Evolutionary conservation across 495 filamentous ascomycete genomes (phyloP).

Genomic region (Aspergillus coremiiformis): DNA sequence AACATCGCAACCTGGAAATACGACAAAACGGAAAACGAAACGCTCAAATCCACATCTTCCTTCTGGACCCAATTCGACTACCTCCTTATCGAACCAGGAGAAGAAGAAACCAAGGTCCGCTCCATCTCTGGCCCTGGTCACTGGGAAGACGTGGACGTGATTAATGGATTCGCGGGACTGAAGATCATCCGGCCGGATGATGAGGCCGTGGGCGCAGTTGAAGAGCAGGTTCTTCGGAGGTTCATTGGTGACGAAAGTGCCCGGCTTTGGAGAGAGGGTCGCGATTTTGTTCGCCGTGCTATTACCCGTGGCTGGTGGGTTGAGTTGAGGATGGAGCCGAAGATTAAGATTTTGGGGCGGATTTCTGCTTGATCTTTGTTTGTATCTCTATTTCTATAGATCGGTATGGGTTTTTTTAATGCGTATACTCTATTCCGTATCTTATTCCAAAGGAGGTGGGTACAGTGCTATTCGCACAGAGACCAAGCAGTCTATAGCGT

Average conservation of each 20-base stretch:
- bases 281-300: constrained; percentile 16
- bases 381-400: background rate
- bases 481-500: too few relatives aligned
- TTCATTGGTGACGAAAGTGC: constrained; percentile 19
- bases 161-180: constrained; percentile 66
- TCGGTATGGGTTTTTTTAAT: background rate
- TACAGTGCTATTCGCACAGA: background rate
- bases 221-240: constrained; percentile 20
- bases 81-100: constrained; percentile 56
- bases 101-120: constrained; percentile 42
- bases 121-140: constrained; percentile 28
- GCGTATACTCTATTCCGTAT: too few relatives aligned
- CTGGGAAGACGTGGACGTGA: constrained; percentile 65
- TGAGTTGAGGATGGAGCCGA: constrained; percentile 36
- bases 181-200: constrained; percentile 52
- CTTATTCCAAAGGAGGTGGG: too few relatives aligned
- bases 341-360: constrained; percentile 29
- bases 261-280: constrained; percentile 14
- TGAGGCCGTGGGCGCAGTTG: constrained; percentile 23
- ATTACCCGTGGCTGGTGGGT: constrained; percentile 37
- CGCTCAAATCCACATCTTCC: constrained; percentile 43
- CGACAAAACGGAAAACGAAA: constrained; percentile 47
- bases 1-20: constrained; percentile 49
- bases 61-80: constrained; percentile 88
- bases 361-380: background rate